Evolutionary conservation across 805 yeast genomes (phyloP).

Genomic region (Candida chauliodis): DNA sequence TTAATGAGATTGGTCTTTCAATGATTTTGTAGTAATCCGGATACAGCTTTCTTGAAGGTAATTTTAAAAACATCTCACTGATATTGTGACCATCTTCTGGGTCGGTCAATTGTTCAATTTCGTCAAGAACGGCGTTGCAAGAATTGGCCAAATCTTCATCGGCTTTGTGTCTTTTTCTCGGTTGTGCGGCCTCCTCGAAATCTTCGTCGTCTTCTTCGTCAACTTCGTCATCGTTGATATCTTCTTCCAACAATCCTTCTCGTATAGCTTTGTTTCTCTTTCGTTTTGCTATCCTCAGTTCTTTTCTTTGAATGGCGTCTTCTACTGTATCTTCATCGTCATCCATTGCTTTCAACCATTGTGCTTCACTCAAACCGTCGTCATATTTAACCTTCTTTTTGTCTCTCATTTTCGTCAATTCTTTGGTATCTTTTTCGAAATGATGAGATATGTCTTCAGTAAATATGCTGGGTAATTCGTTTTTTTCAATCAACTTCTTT

Average conservation of each 20-base stretch:
- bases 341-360: constrained; percentile 83
- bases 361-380: constrained; percentile 87
- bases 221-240: constrained; percentile 22
- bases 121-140: constrained; percentile 34
- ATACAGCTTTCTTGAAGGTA: constrained; percentile 72
- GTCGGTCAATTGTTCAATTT: constrained; percentile 30
- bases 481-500: constrained; percentile 57
- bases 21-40: constrained; percentile 81
- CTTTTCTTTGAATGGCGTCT: constrained; percentile 54
- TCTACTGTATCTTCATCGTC: constrained; percentile 64
- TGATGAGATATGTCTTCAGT: constrained; percentile 56
- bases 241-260: constrained; percentile 21
- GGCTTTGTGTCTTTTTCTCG: constrained; percentile 16
- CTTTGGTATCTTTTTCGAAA: constrained; percentile 49
- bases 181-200: constrained; percentile 8
- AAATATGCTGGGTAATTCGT: constrained; percentile 80
- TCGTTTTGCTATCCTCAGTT: constrained; percentile 39
- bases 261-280: constrained; percentile 23
- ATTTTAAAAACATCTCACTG: constrained; percentile 49
- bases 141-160: constrained; percentile 11
- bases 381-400: constrained; percentile 80
- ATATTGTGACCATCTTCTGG: constrained; percentile 43
- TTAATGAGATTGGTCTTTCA: constrained; percentile 56
- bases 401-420: constrained; percentile 63
- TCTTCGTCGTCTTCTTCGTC: constrained; percentile 21